Conservation (phyloP, 176 grass and related monocot species). For the Triticum monococcum region DNA sequence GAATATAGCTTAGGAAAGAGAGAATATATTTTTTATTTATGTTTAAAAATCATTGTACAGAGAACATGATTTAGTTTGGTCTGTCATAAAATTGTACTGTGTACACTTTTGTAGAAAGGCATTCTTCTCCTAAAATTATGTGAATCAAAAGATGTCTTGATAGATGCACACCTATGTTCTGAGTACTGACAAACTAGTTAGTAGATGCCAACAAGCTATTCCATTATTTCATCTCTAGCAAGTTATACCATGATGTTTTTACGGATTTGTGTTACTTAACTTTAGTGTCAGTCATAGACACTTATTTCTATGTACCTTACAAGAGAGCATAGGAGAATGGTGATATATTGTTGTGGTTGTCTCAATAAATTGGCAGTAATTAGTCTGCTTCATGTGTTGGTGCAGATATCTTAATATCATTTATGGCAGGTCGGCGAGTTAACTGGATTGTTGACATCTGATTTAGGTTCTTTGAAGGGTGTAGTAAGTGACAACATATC, state of each 20-base stretch:
- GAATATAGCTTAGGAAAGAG: background rate
- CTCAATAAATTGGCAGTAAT: conserved; percentile 8
- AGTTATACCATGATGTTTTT: conserved; percentile 5
- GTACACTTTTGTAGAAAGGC: background rate
- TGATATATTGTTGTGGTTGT: background rate
- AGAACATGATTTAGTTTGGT: background rate
- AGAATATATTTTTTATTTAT: conserved; percentile 13
- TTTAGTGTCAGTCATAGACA: background rate
- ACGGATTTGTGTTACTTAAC: background rate
- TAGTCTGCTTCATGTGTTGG: background rate
- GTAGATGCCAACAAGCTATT: background rate
- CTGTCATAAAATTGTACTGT: background rate
- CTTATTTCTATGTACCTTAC: conserved; percentile 13
- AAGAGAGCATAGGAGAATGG: background rate
- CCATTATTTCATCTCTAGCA: background rate
- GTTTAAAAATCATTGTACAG: background rate
- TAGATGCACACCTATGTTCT: conserved; percentile 7
- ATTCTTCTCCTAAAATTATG: background rate
- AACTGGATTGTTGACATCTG: conserved; percentile 93
- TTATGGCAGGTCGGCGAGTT: conserved; percentile 86
- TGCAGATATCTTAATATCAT: conserved; percentile 15
- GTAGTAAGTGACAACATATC: conserved; percentile 95
- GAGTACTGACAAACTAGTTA: background rate
- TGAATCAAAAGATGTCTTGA: background rate
- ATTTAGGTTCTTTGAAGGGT: conserved; percentile 89